Percentiles rank a stretch among this genome's conserved stretches.
Evolutionary conservation across 1,284 basidiomycete species (phyloP).

Genomic region (Leccinum glutinopallens): DNA sequence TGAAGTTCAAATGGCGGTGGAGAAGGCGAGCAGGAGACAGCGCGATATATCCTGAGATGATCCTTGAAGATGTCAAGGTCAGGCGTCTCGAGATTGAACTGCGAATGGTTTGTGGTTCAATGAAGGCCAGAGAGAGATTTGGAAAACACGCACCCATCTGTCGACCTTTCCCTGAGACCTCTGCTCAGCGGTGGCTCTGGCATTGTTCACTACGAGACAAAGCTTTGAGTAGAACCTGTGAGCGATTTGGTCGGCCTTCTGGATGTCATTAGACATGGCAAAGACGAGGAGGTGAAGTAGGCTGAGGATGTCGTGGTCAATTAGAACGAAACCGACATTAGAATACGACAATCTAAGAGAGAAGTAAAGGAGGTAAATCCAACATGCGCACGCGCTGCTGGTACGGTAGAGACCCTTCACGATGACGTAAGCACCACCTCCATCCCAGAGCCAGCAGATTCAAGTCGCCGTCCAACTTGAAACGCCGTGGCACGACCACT

Average conservation of each 20-base stretch:
- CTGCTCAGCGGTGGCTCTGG: constrained; percentile 57
- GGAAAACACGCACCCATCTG: constrained; percentile 66
- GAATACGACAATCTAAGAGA: constrained; percentile 40
- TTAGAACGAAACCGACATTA: constrained; percentile 35
- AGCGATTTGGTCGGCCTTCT: constrained; percentile 81
- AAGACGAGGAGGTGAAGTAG: constrained; percentile 12
- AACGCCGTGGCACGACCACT: background rate
- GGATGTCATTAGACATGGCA: constrained; percentile 53
- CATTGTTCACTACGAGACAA: constrained; percentile 68
- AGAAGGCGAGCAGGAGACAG: constrained; percentile 50
- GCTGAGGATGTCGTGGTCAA: constrained; percentile 17
- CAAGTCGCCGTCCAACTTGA: background rate
- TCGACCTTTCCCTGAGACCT: constrained; percentile 54
- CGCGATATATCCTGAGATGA: constrained; percentile 60
- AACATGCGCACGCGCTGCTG: constrained; percentile 25
- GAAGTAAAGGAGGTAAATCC: constrained; percentile 32
- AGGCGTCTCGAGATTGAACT: constrained; percentile 83
- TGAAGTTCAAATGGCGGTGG: constrained; percentile 60
- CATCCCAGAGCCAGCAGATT: constrained; percentile 18
- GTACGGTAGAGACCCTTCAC: constrained; percentile 20
- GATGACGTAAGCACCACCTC: constrained; percentile 30
- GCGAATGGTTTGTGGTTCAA: constrained; percentile 2
- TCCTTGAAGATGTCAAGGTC: constrained; percentile 67
- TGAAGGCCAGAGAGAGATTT: constrained; percentile 5
- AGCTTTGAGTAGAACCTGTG: constrained; percentile 80